phyloP scores from a whole-genome alignment of 305 asterid genomes.

The Solanum aculeatissimum region DNA sequence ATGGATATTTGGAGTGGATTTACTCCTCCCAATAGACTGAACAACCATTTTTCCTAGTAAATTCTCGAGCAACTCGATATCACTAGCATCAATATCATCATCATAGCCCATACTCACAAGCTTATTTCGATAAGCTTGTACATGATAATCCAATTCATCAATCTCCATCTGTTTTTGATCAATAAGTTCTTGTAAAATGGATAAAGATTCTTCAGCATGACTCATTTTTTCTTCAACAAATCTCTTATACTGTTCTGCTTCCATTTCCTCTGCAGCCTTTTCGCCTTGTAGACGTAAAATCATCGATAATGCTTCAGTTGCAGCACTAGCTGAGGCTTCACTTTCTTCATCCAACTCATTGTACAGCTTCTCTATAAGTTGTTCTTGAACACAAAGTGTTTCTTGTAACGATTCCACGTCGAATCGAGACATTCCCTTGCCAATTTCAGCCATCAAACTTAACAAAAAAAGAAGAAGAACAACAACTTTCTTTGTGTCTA shows the following conservation, averaged over 20 bases:
- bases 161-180: slow-evolving; percentile 80
- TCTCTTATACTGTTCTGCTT: slow-evolving; percentile 79
- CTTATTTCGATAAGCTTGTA: slow-evolving; percentile 46
- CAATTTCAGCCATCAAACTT: neutral
- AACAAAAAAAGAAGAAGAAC: neutral
- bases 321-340: slow-evolving; percentile 79
- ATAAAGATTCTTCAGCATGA: slow-evolving; percentile 74
- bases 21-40: slow-evolving; percentile 35
- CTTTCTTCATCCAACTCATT: slow-evolving; percentile 76
- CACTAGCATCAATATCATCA: slow-evolving; percentile 38
- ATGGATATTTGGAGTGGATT: slow-evolving; percentile 36
- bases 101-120: slow-evolving; percentile 53
- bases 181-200: slow-evolving; percentile 68
- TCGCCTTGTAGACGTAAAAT: slow-evolving; percentile 79
- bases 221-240: slow-evolving; percentile 71
- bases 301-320: slow-evolving; percentile 70
- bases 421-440: slow-evolving; percentile 5
- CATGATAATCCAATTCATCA: slow-evolving; percentile 55
- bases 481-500: neutral
- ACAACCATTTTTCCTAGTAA: slow-evolving; percentile 14
- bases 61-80: slow-evolving; percentile 30
- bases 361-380: slow-evolving; percentile 66
- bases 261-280: slow-evolving; percentile 80
- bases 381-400: slow-evolving; percentile 53
- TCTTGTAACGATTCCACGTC: slow-evolving; percentile 42